phyloP scores from a whole-genome alignment of 495 filamentous ascomycete genomes.

The Trichoderma parareesei region DNA sequence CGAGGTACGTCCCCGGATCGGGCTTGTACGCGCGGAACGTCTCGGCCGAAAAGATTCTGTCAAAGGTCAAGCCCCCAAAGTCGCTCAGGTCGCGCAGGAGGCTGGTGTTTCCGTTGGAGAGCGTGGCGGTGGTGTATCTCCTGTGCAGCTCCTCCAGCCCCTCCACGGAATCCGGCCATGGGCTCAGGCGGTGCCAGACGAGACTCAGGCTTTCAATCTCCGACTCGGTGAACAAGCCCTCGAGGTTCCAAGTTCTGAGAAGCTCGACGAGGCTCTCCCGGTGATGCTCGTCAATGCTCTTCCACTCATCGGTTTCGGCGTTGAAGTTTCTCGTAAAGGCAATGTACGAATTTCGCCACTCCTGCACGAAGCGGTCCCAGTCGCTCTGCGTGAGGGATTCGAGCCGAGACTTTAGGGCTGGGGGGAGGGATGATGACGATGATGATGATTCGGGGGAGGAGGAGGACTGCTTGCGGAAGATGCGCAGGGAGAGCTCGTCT shows the following conservation, averaged over 20 bases:
- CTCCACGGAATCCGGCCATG: constrained; percentile 55
- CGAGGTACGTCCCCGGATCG: constrained; percentile 55
- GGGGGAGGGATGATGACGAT: constrained; percentile 17
- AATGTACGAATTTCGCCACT: constrained; percentile 60
- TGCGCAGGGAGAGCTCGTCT: constrained; percentile 42
- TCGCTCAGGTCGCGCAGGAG: constrained; percentile 56
- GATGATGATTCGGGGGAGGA: no score
- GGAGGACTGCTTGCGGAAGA: constrained; percentile 31
- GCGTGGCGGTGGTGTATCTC: constrained; percentile 50
- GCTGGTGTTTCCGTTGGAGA: constrained; percentile 66
- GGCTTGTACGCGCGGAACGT: constrained; percentile 77
- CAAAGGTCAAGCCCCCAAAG: constrained; percentile 52
- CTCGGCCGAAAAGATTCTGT: constrained; percentile 53
- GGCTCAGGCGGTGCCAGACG: constrained; percentile 62
- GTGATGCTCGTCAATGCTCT: constrained; percentile 61
- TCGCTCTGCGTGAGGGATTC: constrained; percentile 42
- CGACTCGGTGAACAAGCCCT: constrained; percentile 48
- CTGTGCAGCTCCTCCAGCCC: constrained; percentile 50
- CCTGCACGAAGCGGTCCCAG: constrained; percentile 55
- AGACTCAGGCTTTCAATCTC: constrained; percentile 50
- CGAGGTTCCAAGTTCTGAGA: constrained; percentile 45
- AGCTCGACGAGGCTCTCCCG: constrained; percentile 50
- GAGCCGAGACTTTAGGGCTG: constrained; percentile 41
- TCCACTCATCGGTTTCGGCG: constrained; percentile 38
- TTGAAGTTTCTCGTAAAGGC: constrained; percentile 49